Evolutionary conservation across 2,329 filamentous ascomycete species (phyloP), one percentile per base, ranked within the genome.

Genomic region (Colletotrichum sp.): DNA sequence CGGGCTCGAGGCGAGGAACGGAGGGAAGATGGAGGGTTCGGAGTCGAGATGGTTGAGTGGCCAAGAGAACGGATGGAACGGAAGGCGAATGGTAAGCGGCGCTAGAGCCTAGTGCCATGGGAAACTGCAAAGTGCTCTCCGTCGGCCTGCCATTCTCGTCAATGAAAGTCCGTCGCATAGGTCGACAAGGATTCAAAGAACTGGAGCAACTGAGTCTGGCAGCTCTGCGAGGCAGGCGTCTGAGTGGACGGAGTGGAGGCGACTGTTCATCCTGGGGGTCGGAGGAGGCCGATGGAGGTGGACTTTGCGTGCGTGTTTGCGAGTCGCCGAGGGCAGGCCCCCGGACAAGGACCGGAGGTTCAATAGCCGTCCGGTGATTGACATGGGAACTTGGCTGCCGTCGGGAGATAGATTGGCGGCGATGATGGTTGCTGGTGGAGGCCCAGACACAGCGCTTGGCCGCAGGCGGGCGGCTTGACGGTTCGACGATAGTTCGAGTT

Each of bases 61-160:
- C 64, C 64, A 68, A 68, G 64, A 68, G 63, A 76, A 64, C 64
- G 64, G 39, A 73, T 64, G 63, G 55, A 26, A 49, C 63, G 63
- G 73, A 76, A 62, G 28, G 39, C 39, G 55, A 76, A 32, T 18
- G 34, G 28, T 67, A 6, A 44, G 32, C 26, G 24, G 63, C 69
- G 63, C 69, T 68, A 76, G 64, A 60, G 34, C 39, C 39, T 64
- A 72, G 73, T 44, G 32, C 26, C 30, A 57, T 72, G 32, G 63
- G 55, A 63, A 10, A 68, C 32, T 7, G 39, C 32, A 32, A 64
- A 34, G 68, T 15, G 55, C 24, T 32, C 55, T 68, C 63, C 68
- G 30, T 72, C 24, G 34, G 63, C 73, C 55, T 75, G 55, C 69
- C 73, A 68, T 30, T 68, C 64, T 73, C 5, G 70, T 76, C 64